phyloP scores from a whole-genome alignment of 2,329 filamentous ascomycete genomes.

The Pseudogymnoascus sp. region DNA sequence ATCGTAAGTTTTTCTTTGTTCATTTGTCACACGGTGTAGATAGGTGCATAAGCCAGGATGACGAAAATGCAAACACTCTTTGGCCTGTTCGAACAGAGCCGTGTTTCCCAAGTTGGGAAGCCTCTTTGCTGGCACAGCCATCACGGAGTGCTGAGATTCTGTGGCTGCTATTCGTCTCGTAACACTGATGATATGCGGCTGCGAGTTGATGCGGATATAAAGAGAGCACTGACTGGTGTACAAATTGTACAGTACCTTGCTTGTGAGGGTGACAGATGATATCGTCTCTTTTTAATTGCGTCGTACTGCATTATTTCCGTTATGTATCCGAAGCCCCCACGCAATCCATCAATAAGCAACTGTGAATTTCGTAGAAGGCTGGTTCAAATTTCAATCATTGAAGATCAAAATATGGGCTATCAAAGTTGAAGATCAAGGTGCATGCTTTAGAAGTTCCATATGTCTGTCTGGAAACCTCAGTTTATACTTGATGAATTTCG shows the following conservation, averaged over 20 bases:
- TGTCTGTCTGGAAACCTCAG: background rate
- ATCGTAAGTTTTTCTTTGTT: background rate
- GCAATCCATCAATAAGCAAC: background rate
- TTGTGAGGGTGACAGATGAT: background rate
- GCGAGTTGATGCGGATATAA: background rate
- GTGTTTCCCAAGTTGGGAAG: constrained; percentile 6
- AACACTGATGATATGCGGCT: background rate
- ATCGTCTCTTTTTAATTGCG: background rate
- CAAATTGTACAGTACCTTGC: background rate
- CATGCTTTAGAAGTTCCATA: background rate
- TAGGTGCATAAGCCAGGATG: background rate
- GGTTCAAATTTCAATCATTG: background rate
- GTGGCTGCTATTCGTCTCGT: background rate
- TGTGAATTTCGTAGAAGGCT: background rate
- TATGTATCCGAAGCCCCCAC: background rate
- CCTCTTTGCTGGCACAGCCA: background rate
- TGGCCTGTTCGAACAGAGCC: background rate
- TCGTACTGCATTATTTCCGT: background rate
- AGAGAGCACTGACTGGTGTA: constrained; percentile 5
- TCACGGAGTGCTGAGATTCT: background rate
- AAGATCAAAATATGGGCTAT: background rate
- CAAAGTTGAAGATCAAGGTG: background rate
- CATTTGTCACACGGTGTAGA: background rate
- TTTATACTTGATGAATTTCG: background rate
- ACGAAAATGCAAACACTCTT: constrained; percentile 3